Conservation (phyloP, 1,284 basidiomycete genomes). For the Microbotryum violaceum region DNA sequence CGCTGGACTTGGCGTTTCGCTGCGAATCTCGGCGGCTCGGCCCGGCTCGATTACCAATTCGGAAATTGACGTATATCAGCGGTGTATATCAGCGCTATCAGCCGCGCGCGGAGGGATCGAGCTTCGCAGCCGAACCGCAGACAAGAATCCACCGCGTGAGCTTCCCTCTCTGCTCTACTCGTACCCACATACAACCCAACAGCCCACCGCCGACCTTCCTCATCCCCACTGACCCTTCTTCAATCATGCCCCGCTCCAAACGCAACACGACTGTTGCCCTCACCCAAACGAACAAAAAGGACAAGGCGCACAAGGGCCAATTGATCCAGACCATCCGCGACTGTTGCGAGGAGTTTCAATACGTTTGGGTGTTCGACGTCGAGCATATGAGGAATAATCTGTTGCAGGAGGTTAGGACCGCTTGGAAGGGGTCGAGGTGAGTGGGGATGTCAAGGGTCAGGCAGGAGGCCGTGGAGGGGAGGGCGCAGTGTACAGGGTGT, state of each 20-base stretch:
- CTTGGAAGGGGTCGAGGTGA: conserved; percentile 67
- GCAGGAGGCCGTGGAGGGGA: no score
- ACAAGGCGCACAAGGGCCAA: conserved; percentile 64
- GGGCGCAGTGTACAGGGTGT: no score
- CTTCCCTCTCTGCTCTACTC: not conserved
- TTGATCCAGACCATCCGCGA: conserved; percentile 76
- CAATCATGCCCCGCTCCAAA: conserved; percentile 40
- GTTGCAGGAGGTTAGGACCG: conserved; percentile 81
- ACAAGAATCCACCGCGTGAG: not conserved
- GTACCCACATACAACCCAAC: not conserved
- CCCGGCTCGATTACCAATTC: no score
- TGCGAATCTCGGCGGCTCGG: no score
- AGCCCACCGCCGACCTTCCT: not conserved
- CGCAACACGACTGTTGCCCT: conserved; percentile 47
- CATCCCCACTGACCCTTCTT: not conserved
- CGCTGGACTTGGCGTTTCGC: not conserved
- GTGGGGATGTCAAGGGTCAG: no score
- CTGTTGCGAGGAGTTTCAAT: conserved; percentile 76
- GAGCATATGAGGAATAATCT: conserved; percentile 92
- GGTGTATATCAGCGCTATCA: no score
- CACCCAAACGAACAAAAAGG: conserved; percentile 50
- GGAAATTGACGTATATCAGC: no score
- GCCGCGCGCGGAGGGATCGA: no score
- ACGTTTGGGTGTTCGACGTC: conserved; percentile 91
- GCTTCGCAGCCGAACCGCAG: not conserved